Percentiles rank a stretch among this genome's conserved stretches.
phyloP scores from a whole-genome alignment of 225 moss, liverwort and hornwort species.

The Physcomitrium patens region DNA sequence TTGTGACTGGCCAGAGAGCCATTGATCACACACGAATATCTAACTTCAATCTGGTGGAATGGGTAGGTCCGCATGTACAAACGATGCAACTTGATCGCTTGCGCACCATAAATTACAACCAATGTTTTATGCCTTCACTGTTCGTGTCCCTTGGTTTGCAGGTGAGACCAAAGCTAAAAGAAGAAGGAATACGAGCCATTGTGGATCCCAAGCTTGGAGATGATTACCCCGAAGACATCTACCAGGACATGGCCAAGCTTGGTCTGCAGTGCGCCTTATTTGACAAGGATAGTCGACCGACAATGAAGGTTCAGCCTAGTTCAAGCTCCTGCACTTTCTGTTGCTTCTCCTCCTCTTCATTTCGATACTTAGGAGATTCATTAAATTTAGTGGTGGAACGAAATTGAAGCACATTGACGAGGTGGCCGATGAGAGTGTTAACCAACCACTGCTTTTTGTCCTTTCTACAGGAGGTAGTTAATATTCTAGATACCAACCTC shows the following conservation, averaged over 20 bases:
- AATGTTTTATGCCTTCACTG: background rate
- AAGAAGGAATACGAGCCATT: slow-evolving; percentile 44
- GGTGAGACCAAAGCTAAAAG: slow-evolving; percentile 37
- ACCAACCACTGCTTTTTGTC: background rate
- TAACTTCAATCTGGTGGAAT: slow-evolving; percentile 55
- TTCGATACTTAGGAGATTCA: background rate
- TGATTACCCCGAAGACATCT: slow-evolving; percentile 40
- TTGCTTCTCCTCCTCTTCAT: background rate
- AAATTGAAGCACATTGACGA: no score
- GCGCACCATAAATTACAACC: no score
- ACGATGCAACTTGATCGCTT: background rate
- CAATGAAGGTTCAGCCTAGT: slow-evolving; percentile 43
- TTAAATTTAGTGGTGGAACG: background rate
- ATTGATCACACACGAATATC: slow-evolving; percentile 49
- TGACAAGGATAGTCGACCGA: slow-evolving; percentile 40
- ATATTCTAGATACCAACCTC: slow-evolving; percentile 40
- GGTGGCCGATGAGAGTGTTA: background rate
- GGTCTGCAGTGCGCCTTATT: slow-evolving; percentile 40
- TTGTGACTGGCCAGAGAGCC: slow-evolving; percentile 58
- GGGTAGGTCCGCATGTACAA: slow-evolving; percentile 34
- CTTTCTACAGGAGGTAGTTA: slow-evolving; percentile 36
- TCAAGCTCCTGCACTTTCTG: background rate
- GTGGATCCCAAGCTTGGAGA: slow-evolving; percentile 44
- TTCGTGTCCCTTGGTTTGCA: slow-evolving; percentile 15
- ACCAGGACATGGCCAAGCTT: slow-evolving; percentile 41